These are phyloP conservation scores for Vitis vinifera DNA, from an alignment of 164 flowering plant genomes.

Conservation along the genomic window ASM3070453v1 NC_081811.1:7864501-7865000, in stretches of 20 bases:
- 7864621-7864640: constrained; percentile 23
- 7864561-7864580: constrained; percentile 33
- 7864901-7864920: not conserved
- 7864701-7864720: constrained; percentile 60
- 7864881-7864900: constrained; percentile 10
- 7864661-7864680: constrained; percentile 15
- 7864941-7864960: too few relatives aligned
- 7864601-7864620: constrained; percentile 19
- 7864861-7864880: constrained; percentile 16
- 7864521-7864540: constrained; percentile 17
- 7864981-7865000: too few relatives aligned
- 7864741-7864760: constrained; percentile 72
- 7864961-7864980: too few relatives aligned
- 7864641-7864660: constrained; percentile 62
- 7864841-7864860: not conserved
- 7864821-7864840: constrained; percentile 4
- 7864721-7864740: constrained; percentile 63
- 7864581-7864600: not conserved
- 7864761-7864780: constrained; percentile 30
- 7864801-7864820: constrained; percentile 43
- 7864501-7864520: constrained; percentile 32
- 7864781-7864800: constrained; percentile 36
- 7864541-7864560: constrained; percentile 12
- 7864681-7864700: constrained; percentile 7
- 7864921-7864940: too few relatives aligned